Base-by-base conservation (phyloP, 169 alveolate species). In the Plasmodium yoelii region DNA sequence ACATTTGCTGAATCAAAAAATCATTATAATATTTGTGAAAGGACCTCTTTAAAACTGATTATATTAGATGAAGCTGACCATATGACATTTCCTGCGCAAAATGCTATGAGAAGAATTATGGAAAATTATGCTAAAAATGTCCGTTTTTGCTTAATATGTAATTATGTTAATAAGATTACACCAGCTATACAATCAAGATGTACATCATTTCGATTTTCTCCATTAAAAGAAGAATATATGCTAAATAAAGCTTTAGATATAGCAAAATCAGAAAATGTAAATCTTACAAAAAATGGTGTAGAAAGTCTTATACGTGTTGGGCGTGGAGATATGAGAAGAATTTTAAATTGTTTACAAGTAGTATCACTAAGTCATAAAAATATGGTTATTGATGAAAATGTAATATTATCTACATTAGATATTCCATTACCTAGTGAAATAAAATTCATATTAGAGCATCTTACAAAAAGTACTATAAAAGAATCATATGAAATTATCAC, bases 241-340 rank as follows among this genome's bases (percentile, higher is more conserved):
- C 63, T 88, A 26, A 75, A 71, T n/a, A 93, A 97, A 80, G 92
- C 97, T 1, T 71, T 88, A 59, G 98, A 96, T 74, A 97, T 98
- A 46, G 96, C 98, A 10, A 73, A 70, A 18, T 39, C 87, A 4
- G 99, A 97, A 82, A 94, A 96, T 19, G 92, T 98, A 61, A 82
- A 88, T 10, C 89, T 96, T 49, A 92, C 97, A 19, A 93, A 93
- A 46, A 96, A 95, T 63, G 98, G 98, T 15, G 86, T 94, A 39
- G 94, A 96, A 61, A 95, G 98, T 42, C 94, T 96, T 63, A 93
- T 97, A n/a, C 94, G 90, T 59, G 93, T 98, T 18, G 98, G 99
- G 64, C 97, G 95, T 74, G 99, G 99, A 24, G 99, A 98, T 94
- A 98, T 98, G 99, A 96, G 99, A 51, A 96, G 98, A 87, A 98